These are phyloP conservation scores for Phytophthora citrophthora DNA, from an alignment of 352 stramenopile species.

Conservation along the genomic window DNA sequence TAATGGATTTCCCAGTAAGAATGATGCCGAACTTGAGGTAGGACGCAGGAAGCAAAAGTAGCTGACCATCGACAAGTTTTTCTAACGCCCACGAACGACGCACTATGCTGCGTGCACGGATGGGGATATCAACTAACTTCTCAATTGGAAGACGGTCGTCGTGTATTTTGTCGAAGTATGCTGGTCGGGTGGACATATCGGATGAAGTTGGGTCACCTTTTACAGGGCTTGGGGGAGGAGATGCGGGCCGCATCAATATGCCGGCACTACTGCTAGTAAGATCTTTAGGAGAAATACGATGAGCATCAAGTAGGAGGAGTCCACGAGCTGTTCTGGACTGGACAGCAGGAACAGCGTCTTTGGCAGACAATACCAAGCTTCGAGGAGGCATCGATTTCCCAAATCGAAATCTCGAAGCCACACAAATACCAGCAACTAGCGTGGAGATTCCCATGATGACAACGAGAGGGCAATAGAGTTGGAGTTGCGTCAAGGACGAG, in stretches of 20 bases:
- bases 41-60: constrained; percentile 48
- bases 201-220: constrained; percentile 1
- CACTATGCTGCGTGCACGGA: constrained; percentile 56
- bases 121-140: constrained; percentile 39
- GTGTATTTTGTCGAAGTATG: constrained; percentile 14
- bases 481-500: constrained; percentile 10
- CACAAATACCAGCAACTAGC: constrained; percentile 24
- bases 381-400: not conserved
- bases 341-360: constrained; percentile 13
- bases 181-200: constrained; percentile 14
- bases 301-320: too few species aligned
- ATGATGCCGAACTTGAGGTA: constrained; percentile 59
- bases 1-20: constrained; percentile 30
- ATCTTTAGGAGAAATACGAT: not conserved
- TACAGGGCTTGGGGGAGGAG: constrained; percentile 31
- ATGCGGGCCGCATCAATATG: constrained; percentile 30
- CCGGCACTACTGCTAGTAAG: constrained; percentile 26
- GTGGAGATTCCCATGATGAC: constrained; percentile 19
- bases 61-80: constrained; percentile 27
- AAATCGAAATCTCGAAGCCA: constrained; percentile 24
- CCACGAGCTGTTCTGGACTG: constrained; percentile 3
- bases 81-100: constrained; percentile 48
- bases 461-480: constrained; percentile 33
- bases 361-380: constrained; percentile 24
- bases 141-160: constrained; percentile 42